Percentiles rank a stretch among this genome's conserved stretches.
Evolutionary conservation across 2,329 filamentous ascomycete species (phyloP).

Genomic region (Gnomoniopsis smithogilvyi): DNA sequence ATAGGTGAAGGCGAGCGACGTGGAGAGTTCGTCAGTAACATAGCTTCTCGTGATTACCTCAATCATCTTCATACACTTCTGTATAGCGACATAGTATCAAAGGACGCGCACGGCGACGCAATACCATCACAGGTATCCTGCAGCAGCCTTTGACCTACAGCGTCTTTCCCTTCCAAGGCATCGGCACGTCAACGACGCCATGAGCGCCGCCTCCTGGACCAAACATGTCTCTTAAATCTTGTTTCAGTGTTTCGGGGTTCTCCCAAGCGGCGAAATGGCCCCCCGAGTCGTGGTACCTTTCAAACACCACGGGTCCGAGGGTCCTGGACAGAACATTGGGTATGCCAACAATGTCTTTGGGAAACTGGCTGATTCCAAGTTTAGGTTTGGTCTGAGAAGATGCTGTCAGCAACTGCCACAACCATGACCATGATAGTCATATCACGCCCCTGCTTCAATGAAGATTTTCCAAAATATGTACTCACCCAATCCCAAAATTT

Average conservation of each 20-base stretch:
- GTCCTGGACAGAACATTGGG: conserved; percentile 55
- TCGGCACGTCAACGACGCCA: conserved; percentile 23
- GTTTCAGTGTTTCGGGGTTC: conserved; percentile 49
- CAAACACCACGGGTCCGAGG: conserved; percentile 57
- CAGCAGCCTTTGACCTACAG: no score
- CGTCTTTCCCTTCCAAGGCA: no score
- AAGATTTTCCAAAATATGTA: no score
- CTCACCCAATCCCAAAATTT: neutral
- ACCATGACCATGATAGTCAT: neutral
- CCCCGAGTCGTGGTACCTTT: conserved; percentile 45
- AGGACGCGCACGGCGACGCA: no score
- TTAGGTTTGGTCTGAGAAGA: conserved; percentile 23
- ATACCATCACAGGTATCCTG: no score
- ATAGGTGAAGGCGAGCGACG: no score
- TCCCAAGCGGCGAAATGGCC: conserved; percentile 63
- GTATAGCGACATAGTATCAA: no score
- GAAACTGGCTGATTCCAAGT: conserved; percentile 36
- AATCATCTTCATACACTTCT: no score
- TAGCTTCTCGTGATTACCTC: no score
- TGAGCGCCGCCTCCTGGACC: conserved; percentile 41
- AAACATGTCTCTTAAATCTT: conserved; percentile 58
- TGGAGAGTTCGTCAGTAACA: no score
- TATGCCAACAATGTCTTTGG: conserved; percentile 51
- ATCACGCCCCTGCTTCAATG: neutral
- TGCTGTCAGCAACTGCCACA: neutral